Base-by-base conservation (phyloP, 495 filamentous ascomycete species). In the Podospora pseudocomata region DNA sequence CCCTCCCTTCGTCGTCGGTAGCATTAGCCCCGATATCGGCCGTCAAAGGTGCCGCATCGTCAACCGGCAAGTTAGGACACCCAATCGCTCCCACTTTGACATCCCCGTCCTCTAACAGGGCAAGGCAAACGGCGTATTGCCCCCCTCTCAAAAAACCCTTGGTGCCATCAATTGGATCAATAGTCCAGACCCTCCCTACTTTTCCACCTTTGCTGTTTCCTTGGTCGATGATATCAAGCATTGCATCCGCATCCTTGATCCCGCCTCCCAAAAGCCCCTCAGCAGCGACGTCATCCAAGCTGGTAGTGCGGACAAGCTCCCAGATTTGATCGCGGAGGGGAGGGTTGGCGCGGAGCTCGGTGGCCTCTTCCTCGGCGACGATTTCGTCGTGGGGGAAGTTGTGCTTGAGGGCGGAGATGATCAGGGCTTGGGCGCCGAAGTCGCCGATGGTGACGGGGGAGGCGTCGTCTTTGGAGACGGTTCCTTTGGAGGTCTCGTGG, bases 401-500 rank as follows among this genome's bases (percentile, higher is more conserved):
- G 78, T 89, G 85, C 80, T 89, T 87, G 68, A 99, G 88, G 60
- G 95, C 93, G 66, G 88, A 85, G 72, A 98, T 97, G 75, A 98
- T 96, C 69, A 98, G 85, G 53, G 96, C 96, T 81, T 99, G 95
- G 65, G 96, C 95, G 72, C 96, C 96, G 75, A 96, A 97, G 81
- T 99, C 95, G 76, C 93, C 95, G 70, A 98, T 93, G 34, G 95
- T 99, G 71, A 99, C 95, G 68, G 96, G 95, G 27, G 96, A 98
- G 71, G 89, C 89, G 82, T 99, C 96, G 77, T 91, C 89, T 83
- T 98, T 99, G 72, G 90, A 91, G 44, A 96, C 84, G 65, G 95
- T 97, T 67, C 94, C 93, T 81, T 98, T 98, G 71, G 92, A 89
- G 76, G 90, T 92, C 66, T 92, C 89, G 80, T 91, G 88, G 86